Percentiles rank a stretch among this genome's conserved stretches.
Conservation (phyloP, 176 grass and related monocot genomes). For the Oryza australiensis region DNA sequence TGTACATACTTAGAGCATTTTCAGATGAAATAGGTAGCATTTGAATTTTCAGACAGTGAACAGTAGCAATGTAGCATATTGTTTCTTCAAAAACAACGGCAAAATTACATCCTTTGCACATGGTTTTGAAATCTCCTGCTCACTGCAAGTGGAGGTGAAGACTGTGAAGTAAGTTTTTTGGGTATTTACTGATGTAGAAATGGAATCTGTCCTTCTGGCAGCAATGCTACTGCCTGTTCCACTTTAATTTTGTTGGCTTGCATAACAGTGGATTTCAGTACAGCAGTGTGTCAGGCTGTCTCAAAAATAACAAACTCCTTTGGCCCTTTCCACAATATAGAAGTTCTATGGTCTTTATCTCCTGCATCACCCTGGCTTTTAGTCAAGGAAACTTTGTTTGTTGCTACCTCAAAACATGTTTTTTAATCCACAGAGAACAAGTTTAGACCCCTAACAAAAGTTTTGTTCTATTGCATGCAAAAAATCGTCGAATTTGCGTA, state of each 20-base stretch:
- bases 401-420: background rate
- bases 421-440: slow-evolving; percentile 5
- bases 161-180: slow-evolving; percentile 16
- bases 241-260: slow-evolving; percentile 40
- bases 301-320: slow-evolving; percentile 43
- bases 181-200: slow-evolving; percentile 33
- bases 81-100: background rate
- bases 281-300: slow-evolving; percentile 41
- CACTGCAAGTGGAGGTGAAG: background rate
- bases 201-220: slow-evolving; percentile 9
- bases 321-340: slow-evolving; percentile 44
- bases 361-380: slow-evolving; percentile 28
- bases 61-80: background rate
- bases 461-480: background rate
- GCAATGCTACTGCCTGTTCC: slow-evolving; percentile 13
- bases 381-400: slow-evolving; percentile 28
- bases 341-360: slow-evolving; percentile 22
- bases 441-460: background rate
- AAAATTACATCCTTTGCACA: background rate
- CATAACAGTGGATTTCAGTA: slow-evolving; percentile 39
- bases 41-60: background rate
- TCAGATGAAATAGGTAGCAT: background rate
- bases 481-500: background rate
- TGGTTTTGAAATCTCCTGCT: background rate
- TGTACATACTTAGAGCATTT: slow-evolving; percentile 19